Base-by-base conservation (phyloP, 768 basidiomycete species). In the Pisolithus marmoratus region DNA sequence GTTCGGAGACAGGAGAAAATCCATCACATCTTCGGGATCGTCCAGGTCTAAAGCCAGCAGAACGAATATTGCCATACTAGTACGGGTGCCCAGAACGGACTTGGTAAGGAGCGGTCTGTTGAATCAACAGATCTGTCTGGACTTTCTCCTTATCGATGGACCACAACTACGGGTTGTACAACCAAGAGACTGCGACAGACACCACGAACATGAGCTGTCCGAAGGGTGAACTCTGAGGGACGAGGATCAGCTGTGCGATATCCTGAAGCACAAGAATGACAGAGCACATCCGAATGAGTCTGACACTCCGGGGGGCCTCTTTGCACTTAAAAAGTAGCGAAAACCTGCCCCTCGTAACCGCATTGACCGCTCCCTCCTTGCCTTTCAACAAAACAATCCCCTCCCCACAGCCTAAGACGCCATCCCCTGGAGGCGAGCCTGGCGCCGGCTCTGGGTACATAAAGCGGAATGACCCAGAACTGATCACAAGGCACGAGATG, bases 171-270 rank as follows among this genome's bases (percentile, higher is more conserved):
- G 54, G 60, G 19, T 64, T 71, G 53, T 72, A 70, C 4, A 23
- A 19, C 70, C 70, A 71, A 3, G 70, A 70, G 1, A 67, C 58
- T 5, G 51, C 59, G 20, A 72, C 60, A 5, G 68, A 63, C 9
- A 54, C 46, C 31, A 71, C 51, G 46, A 72, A 71, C 65, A 72
- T 62, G 50, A 70, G 50, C 43, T 72, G 70, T 14, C 71, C 67
- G 11, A 71, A 66, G 7, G 67, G 55, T 2, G 51, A 49, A 22
- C 61, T 61, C 51, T 67, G 70, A 2, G 70, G 67, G 22, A 69
- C 54, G 41, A 71, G 58, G 36, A 71, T 47, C 14, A 71, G 60
- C 40, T 71, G 70, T 6, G 51, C 20, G 9, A 71, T 36, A 56
- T 60, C 68, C 34, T 70, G 65, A 19, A 52, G 7, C 20, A 62